Base-by-base conservation (phyloP, 2,329 filamentous ascomycete genomes). In the Periconia macrospinosa region DNA sequence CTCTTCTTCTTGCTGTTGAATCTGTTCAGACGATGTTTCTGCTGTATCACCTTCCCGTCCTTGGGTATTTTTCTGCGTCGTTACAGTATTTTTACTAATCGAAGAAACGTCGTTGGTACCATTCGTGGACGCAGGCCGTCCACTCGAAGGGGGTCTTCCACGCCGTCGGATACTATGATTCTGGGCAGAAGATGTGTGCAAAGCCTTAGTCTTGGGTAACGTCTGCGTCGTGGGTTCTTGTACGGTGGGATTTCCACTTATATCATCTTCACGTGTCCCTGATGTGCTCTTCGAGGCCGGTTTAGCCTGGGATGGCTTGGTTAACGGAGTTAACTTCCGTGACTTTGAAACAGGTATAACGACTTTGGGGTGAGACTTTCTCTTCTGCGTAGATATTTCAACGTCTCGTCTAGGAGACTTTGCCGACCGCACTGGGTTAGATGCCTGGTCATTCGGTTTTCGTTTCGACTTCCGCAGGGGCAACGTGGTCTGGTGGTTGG, bases 341-440 rank as follows among this genome's bases (percentile, higher is more conserved):
- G 9, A 9, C 8, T 19, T 40, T 10, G 23, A n/a, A 15, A 15
- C 45, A 2, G 30, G 17, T 18, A 40, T 40, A n/a, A 20, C 14
- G 33, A 47, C 30, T 30, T 27, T 44, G 17, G 42, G 42, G 14
- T 44, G 42, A 15, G 17, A 20, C 2, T 27, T 20, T 15, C 42
- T 15, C 17, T 11, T n/a, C 6, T 13, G 19, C n/a, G 11, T 18
- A n/a, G 17, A n/a, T 37, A 30, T 8, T 27, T 27, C 9, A 40
- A 30, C 42, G 23, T 51, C 30, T 43, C 47, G 47, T 35, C 30
- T 6, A 11, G 54, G 53, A 27, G 48, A 56, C 40, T 56, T 59
- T 10, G 14, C 8, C n/a, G 43, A 18, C 14, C 43, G 45, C n/a
- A 14, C 17, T n/a, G 14, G 10, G 13, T 30, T 27, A 23, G n/a